Base-by-base conservation (phyloP, 441 rosid genomes). In the Eutrema salsugineum region DNA sequence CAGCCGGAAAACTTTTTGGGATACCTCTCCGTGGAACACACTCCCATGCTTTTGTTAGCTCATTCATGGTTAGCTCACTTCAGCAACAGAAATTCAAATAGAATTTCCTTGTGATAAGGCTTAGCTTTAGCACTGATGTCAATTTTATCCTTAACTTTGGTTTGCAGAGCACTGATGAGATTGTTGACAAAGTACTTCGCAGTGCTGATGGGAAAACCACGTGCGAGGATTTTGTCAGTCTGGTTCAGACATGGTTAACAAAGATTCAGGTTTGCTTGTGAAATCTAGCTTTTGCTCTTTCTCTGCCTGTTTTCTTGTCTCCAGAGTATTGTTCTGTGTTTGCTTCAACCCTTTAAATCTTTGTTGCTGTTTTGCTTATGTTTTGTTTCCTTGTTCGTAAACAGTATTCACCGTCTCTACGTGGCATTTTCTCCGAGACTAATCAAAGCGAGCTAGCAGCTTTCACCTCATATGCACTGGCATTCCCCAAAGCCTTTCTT, bases 1-100 rank as follows among this genome's bases (percentile, higher is more conserved):
- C 99, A 47, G 97, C 99, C 24, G 99, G 94, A 76, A 84, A 77
- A 70, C 80, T 94, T 66, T 94, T 90, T 70, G 96, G 96, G 56
- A 94, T 94, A 72, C 99, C 99, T 63, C 91, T 94, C 30, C 88
- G 94, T 70, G 99, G 98, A 74, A 94, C 97, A 20, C 99, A 92
- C 81, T 94, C 98, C 24, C 99, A 94, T 86, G 99, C 99, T 54
- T 94, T 87, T 88, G 93, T 94, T 80, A 94, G 99, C 83, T 94
- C 99, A 51, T 94, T 82, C 78, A 92, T 88, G 98, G 99, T 91
- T 35, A 68, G 78, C 50, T 73, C 6, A 44, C 55, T 42, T 32
- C 17, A 42, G 7, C 42, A 20, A 5, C 4, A 28, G 48, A 8
- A 35, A 0, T 35, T 8, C 19, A 30, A 24, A 24, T 24, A 24